Evolutionary conservation across 1,284 basidiomycete genomes (phyloP).

Genomic region (Fomitopsis schrenkii): DNA sequence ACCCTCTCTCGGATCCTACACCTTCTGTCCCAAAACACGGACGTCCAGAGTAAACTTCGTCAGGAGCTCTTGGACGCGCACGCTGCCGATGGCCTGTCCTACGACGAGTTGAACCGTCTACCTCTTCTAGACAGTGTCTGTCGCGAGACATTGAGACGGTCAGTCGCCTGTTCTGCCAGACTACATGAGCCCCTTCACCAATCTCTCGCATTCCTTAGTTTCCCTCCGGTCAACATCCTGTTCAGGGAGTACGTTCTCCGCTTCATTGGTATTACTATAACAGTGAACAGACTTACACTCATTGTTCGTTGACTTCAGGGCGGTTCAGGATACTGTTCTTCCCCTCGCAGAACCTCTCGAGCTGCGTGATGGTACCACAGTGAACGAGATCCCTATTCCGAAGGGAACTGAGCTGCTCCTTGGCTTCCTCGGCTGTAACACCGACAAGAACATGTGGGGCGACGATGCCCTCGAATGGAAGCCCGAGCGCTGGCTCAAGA

Average conservation of each 20-base stretch:
- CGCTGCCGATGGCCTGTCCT: constrained; percentile 13
- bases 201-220: not conserved
- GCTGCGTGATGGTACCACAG: constrained; percentile 9
- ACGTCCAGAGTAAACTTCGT: constrained; percentile 17
- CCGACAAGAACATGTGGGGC: too few species aligned
- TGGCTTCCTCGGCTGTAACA: too few species aligned
- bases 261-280: too few species aligned
- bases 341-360: constrained; percentile 12
- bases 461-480: too few species aligned
- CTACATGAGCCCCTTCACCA: not conserved
- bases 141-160: constrained; percentile 22
- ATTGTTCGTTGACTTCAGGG: not conserved
- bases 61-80: constrained; percentile 15
- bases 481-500: too few species aligned
- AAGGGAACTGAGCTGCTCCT: too few species aligned
- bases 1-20: constrained; percentile 15
- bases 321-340: constrained; percentile 8
- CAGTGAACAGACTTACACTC: too few species aligned
- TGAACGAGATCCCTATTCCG: constrained; percentile 8
- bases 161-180: not conserved
- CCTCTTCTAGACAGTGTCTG: constrained; percentile 20
- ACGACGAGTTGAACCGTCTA: constrained; percentile 16
- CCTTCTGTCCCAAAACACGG: constrained; percentile 15
- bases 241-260: too few species aligned
- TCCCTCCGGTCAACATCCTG: too few species aligned